Evolutionary conservation across 2,329 filamentous ascomycete genomes (phyloP).

Genomic region (Colletotrichum orbiculare): DNA sequence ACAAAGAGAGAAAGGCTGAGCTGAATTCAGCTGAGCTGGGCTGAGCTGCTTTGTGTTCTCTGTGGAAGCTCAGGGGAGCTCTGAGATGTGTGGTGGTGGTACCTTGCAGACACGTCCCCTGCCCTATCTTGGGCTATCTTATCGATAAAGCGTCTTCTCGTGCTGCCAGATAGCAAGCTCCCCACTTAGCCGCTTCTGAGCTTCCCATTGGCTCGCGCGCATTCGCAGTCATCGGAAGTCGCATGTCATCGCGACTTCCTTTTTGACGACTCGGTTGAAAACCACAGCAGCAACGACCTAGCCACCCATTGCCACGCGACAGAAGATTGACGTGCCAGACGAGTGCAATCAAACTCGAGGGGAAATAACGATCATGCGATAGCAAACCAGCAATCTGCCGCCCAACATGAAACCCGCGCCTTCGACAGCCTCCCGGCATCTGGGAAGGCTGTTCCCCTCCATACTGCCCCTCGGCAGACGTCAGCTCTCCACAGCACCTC

Average conservation of each 20-base stretch:
- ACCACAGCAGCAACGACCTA: neutral
- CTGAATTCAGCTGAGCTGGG: neutral
- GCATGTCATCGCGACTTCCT: constrained; percentile 20
- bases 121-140: constrained; percentile 3
- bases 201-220: constrained; percentile 22
- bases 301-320: neutral
- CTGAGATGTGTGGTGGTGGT: too few species aligned
- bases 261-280: neutral
- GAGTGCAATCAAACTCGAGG: too few species aligned
- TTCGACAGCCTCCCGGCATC: neutral
- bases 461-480: constrained; percentile 34
- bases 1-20: neutral
- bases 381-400: neutral
- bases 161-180: neutral
- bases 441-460: neutral
- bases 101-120: too few species aligned
- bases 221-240: constrained; percentile 16
- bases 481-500: constrained; percentile 50
- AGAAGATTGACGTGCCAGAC: neutral
- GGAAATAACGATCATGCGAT: constrained; percentile 6
- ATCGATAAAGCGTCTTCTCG: neutral
- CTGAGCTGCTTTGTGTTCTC: neutral
- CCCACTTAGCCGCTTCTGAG: constrained; percentile 6
- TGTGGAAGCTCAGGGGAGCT: too few species aligned
- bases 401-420: neutral